Conservation (phyloP, 2,329 filamentous ascomycete genomes). For the Pseudopithomyces chartarum region DNA sequence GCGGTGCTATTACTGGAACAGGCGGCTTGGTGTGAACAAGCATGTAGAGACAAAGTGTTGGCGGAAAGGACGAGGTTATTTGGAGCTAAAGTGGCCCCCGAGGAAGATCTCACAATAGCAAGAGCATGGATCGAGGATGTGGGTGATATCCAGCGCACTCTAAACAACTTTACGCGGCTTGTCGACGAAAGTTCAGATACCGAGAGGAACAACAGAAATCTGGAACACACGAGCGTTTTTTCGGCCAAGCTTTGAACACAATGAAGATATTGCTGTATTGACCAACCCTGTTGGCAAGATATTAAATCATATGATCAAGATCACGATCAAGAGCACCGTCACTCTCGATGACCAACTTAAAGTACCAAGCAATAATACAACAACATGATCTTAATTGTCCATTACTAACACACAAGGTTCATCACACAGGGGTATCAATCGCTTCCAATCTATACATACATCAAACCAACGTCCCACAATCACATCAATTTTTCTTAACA, state of each 20-base stretch:
- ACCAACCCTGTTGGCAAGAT: no score
- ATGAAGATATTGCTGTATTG: no score
- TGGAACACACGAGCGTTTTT: background rate
- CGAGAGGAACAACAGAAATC: background rate
- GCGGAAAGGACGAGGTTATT: background rate
- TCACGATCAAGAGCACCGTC: no score
- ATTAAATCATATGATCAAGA: no score
- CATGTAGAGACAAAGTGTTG: background rate
- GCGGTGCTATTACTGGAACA: background rate
- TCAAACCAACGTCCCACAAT: background rate
- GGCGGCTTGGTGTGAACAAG: background rate
- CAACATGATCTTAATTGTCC: no score
- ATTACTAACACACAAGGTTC: background rate
- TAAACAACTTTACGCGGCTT: background rate
- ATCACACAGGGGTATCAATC: background rate
- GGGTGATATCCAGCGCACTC: background rate
- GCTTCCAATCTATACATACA: background rate
- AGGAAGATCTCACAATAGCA: background rate
- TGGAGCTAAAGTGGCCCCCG: background rate
- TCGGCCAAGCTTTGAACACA: background rate
- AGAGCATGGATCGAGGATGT: background rate
- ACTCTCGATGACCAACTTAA: no score
- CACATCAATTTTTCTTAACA: no score
- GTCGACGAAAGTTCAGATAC: background rate
- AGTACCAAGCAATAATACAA: no score